Evolutionary conservation across 192 early-diverging fungal species (phyloP), one percentile per base, ranked within the genome.

Genomic region (Mortierella antarctica): DNA sequence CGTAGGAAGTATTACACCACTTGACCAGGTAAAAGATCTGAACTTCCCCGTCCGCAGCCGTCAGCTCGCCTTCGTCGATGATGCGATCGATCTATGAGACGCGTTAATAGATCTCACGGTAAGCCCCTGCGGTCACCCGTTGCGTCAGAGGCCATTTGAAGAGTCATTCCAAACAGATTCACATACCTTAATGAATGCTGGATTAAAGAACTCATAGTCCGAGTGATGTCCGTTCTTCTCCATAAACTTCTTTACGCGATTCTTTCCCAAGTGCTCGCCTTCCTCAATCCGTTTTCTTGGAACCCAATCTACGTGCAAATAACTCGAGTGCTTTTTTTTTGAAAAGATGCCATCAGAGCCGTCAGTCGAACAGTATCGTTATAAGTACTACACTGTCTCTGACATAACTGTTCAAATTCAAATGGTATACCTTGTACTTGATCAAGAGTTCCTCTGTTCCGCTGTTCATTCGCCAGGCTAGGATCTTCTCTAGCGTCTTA

Each of bases 11-110:
- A 39, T 84, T 84, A 60, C 83, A 86, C 95, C 95, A 96, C 64
- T 95, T 96, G 51, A 92, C 90, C 56, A 96, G 78, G 63, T 89
- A 95, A 68, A 89, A 91, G 40, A 95, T 76, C 55, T 82, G 83
- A 14, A 73, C 52, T 47, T 88, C 86, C 18, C 88, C 88, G 21
- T 65, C 83, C 2, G 86, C 74, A 39, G 88, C 86, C 1, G 84
- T 82, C 18, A 89, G 69, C 57, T 95, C 93, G 41, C 93, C 95
- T 74, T 95, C 95, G 74, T 96, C 95, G 68, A 96, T 88, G 31
- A 96, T 83, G 21, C 95, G 90, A 67, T 96, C 95, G 60, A 93
- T 83, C 91, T 93, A 61, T 42, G 31, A 31, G 42, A 46, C 6
- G 45, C 51, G 71, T 69, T 46, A 57, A 40, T 18, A 42, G 21